Percentiles rank a stretch among this genome's conserved stretches.
These are phyloP conservation scores for Colletotrichum karsti DNA, from an alignment of 2,329 filamentous ascomycete species.

Conservation along the genomic window DNA sequence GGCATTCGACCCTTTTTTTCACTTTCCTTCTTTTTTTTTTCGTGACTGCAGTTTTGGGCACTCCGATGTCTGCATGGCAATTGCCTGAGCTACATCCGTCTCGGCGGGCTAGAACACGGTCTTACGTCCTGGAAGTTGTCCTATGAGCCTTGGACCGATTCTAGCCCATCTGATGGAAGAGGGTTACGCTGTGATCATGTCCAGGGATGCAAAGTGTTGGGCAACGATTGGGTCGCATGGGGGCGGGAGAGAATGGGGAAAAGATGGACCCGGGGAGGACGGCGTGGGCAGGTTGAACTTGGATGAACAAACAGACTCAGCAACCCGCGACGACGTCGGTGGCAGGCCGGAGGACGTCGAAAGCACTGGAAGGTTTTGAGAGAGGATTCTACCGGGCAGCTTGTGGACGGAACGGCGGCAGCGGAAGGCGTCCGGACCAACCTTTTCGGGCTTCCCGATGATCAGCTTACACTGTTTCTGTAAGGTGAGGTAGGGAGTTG, in stretches of 20 bases:
- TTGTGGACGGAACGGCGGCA: background rate
- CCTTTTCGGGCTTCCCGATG: conserved; percentile 11
- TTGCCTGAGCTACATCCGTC: background rate
- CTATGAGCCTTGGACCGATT: background rate
- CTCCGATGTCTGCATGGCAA: background rate
- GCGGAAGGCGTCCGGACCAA: background rate
- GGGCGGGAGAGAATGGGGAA: background rate
- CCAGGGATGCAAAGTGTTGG: background rate
- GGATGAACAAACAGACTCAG: background rate
- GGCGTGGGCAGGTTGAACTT: no score
- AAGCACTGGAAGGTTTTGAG: background rate
- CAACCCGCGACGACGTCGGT: background rate
- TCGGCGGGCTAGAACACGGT: background rate
- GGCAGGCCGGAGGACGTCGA: background rate
- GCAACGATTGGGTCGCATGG: conserved; percentile 18
- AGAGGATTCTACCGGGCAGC: no score
- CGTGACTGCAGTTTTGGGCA: background rate
- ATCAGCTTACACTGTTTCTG: no score
- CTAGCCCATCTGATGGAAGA: background rate
- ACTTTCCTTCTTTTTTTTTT: background rate
- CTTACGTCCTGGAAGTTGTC: background rate
- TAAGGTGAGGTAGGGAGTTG: no score
- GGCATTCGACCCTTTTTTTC: no score
- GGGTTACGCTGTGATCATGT: background rate
- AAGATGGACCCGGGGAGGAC: background rate